Base-by-base conservation (phyloP, 805 yeast genomes). In the Wickerhamiella parazyma region DNA sequence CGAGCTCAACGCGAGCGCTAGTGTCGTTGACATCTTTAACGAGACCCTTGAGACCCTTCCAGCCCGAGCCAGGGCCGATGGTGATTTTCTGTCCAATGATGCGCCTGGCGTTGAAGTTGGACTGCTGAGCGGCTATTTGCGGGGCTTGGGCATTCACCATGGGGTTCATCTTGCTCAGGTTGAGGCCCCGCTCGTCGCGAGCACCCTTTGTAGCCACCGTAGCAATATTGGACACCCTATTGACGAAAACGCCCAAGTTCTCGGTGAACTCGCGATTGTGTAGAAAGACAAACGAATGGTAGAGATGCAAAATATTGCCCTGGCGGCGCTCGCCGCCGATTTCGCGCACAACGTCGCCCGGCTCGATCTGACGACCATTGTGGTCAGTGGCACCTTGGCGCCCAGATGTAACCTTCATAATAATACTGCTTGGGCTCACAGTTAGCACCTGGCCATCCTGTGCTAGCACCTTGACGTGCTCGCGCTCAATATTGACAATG, bases 341-440 rank as follows among this genome's bases (percentile, higher is more conserved):
- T 58, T 91, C 98, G 54, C 78, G 78, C n/a, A 91, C 94, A 2
- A 91, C 78, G 58, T 91, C 98, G 41, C 96, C 96, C 31, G 83
- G 77, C 45, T 80, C 76, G 44, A 91, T 75, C 51, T 91, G 89
- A 41, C 77, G 71, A 38, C 98, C 98, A 47, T 73, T 72, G 47
- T 73, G 70, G 60, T 91, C 98, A 0, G 95, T 80, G 3, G 95
- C 84, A 45, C 83, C 78, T 49, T 81, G 80, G 44, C 83, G 80
- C 53, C 80, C 75, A 35, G 56, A 50, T 18, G 55, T 51, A 37
- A 89, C 70, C 57, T 83, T 83, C 51, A 83, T 72, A 25, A 85
- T 75, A 49, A 91, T 82, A n/a, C 93, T 76, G 6, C 81, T 73
- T 20, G 95, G 93, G 24, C 79, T 71, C 21, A 85, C 73, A 3